Base-by-base conservation (phyloP, 352 stramenopile species). In the Phytophthora rubi region DNA sequence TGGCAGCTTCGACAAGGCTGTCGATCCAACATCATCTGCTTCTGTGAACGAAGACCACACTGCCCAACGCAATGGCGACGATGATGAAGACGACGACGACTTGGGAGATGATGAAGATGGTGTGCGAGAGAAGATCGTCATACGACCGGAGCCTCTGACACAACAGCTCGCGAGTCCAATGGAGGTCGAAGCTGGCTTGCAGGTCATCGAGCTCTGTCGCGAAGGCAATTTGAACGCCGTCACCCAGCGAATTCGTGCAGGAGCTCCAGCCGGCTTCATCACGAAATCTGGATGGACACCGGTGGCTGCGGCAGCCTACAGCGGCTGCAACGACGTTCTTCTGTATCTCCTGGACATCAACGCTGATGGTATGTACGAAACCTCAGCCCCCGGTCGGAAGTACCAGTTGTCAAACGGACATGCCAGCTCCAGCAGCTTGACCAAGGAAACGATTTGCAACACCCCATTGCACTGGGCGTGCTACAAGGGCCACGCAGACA, bases 391-490 rank as follows among this genome's bases (percentile, higher is more conserved):
- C 7, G 56, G 23, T 59, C 57, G 47, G 53, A 65, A 62, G 37
- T 58, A 63, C n/a, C 58, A 80, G 28, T 54, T 69, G 47, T 42
- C 30, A 12, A 68, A 61, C 60, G 63, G 53, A 37, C 26, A 61
- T 51, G 47, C 48, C 26, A 68, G 64, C 18, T 18, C 39, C 39
- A 39, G 44, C 18, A 67, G 15, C 37, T 15, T 52, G 18, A 44
- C 23, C 9, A 75, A 68, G 44, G 62, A 68, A 18, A 47, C 53
- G 15, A 68, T 49, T 10, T 71, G 57, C 53, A 93, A 92, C 58
- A 95, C 86, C 10, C 89, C 89, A 10, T 69, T 96, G 42, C 89
- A 96, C 60, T 96, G 89, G 89, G 85, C 87, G n/a, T 90, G 85
- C 73, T 96, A 96, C 73, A 90, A 89, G 53, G 88, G 86, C 18